Evolutionary conservation across 768 basidiomycete genomes (phyloP).

Genomic region (Lanmaoa rubissima): DNA sequence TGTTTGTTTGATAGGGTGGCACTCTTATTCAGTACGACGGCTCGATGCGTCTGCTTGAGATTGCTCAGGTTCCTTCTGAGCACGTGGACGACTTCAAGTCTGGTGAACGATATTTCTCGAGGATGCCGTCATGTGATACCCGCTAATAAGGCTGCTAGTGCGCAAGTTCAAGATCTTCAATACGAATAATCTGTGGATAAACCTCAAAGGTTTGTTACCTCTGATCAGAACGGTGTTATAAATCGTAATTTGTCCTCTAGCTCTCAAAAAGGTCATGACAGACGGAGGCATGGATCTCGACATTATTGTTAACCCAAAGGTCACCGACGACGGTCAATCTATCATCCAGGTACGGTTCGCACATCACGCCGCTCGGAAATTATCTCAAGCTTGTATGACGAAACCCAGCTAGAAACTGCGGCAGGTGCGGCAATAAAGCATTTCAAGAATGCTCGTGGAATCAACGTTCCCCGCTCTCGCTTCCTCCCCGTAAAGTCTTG

Average conservation of each 20-base stretch:
- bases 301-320: slow-evolving; percentile 92
- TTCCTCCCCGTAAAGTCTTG: slow-evolving; percentile 92
- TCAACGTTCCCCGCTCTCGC: slow-evolving; percentile 92
- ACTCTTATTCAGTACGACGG: slow-evolving; percentile 85
- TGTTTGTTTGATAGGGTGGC: slow-evolving; percentile 52
- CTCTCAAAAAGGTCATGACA: slow-evolving; percentile 89
- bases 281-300: slow-evolving; percentile 85
- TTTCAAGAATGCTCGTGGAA: slow-evolving; percentile 87
- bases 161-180: slow-evolving; percentile 95
- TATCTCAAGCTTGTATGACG: not conserved
- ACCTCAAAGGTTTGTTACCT: slow-evolving; percentile 58
- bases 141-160: slow-evolving; percentile 36
- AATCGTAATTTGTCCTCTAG: slow-evolving; percentile 35
- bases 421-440: slow-evolving; percentile 94
- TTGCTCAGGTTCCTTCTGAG: slow-evolving; percentile 8
- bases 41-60: slow-evolving; percentile 9
- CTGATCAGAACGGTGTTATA: not conserved
- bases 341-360: slow-evolving; percentile 64
- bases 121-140: not conserved
- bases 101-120: slow-evolving; percentile 34
- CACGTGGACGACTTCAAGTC: slow-evolving; percentile 13
- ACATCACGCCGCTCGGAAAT: slow-evolving; percentile 2
- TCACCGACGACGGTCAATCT: slow-evolving; percentile 79
- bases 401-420: slow-evolving; percentile 75
- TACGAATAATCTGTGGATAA: slow-evolving; percentile 82